A percentile compares a stretch with the other conserved stretches of the same genome.
Evolutionary conservation across 2,329 filamentous ascomycete species (phyloP).

Genomic region (Cadophora malorum): DNA sequence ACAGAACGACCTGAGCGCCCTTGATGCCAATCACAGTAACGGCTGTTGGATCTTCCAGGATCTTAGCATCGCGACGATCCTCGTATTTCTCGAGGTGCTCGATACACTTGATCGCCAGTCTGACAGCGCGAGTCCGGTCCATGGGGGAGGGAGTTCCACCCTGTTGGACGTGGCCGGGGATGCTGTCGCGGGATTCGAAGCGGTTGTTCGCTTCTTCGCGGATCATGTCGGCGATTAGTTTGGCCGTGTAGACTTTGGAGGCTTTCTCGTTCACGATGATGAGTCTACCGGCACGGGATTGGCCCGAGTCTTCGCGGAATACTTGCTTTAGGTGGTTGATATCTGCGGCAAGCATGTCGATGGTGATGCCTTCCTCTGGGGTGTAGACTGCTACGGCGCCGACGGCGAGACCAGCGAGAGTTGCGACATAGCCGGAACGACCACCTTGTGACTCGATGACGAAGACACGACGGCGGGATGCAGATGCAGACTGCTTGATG

Average conservation of each 20-base stretch:
- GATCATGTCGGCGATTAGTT: slow-evolving; percentile 95
- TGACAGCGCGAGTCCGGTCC: slow-evolving; percentile 91
- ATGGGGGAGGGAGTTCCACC: slow-evolving; percentile 92
- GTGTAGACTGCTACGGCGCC: slow-evolving; percentile 95
- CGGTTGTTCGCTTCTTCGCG: slow-evolving; percentile 89
- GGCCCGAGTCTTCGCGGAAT: slow-evolving; percentile 84
- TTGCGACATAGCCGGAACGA: slow-evolving; percentile 91
- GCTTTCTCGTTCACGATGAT: slow-evolving; percentile 98
- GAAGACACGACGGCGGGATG: slow-evolving; percentile 91
- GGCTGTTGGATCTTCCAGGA: slow-evolving; percentile 76
- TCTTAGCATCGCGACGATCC: slow-evolving; percentile 67
- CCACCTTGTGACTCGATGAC: slow-evolving; percentile 98
- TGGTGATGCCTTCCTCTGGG: slow-evolving; percentile 91
- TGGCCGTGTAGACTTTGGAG: slow-evolving; percentile 87
- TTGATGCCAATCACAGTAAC: slow-evolving; percentile 89
- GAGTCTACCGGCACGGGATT: slow-evolving; percentile 87
- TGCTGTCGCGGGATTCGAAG: slow-evolving; percentile 91
- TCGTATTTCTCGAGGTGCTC: slow-evolving; percentile 85
- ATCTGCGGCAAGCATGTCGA: slow-evolving; percentile 90
- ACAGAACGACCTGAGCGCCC: slow-evolving; percentile 89
- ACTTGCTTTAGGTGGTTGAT: slow-evolving; percentile 87
- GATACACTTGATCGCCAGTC: slow-evolving; percentile 92
- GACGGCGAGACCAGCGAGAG: slow-evolving; percentile 87
- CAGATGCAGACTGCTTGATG: slow-evolving; percentile 95
- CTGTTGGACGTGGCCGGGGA: slow-evolving; percentile 94